Evolutionary conservation across 2,329 filamentous ascomycete species (phyloP).

Genomic region (Aspergillus hortae): DNA sequence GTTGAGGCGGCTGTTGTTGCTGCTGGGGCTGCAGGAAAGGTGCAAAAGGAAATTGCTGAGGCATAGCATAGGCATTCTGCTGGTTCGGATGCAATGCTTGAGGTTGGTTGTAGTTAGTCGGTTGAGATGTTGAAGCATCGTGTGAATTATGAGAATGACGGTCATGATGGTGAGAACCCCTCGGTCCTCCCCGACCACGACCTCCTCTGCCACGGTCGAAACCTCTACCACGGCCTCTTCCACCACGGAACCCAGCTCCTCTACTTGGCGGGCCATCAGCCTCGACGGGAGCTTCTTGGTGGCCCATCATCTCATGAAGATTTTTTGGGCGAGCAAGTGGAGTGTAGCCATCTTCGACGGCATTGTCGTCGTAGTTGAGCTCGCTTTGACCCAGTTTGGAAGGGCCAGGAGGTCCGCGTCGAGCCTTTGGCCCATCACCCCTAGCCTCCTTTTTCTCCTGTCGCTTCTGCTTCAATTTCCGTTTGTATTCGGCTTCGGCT

Average conservation of each 20-base stretch:
- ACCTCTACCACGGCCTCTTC: slow-evolving; percentile 46
- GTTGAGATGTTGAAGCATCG: slow-evolving; percentile 15
- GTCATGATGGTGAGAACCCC: slow-evolving; percentile 26
- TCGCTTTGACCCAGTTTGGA: slow-evolving; percentile 41
- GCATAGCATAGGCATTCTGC: slow-evolving; percentile 23
- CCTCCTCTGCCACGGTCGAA: slow-evolving; percentile 37
- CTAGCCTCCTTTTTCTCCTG: slow-evolving; percentile 51
- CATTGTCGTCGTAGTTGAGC: slow-evolving; percentile 66
- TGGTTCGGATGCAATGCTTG: slow-evolving; percentile 22
- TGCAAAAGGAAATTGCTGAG: slow-evolving; percentile 28
- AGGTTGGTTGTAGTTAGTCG: slow-evolving; percentile 16
- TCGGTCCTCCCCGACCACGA: slow-evolving; percentile 33
- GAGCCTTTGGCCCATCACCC: slow-evolving; percentile 37
- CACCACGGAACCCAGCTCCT: slow-evolving; percentile 41
- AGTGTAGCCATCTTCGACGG: slow-evolving; percentile 56
- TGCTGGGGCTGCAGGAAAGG: slow-evolving; percentile 13
- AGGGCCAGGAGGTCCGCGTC: slow-evolving; percentile 32
- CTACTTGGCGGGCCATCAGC: slow-evolving; percentile 24
- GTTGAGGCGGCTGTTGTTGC: slow-evolving; percentile 34
- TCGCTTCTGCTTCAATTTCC: slow-evolving; percentile 64
- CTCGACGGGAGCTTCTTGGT: slow-evolving; percentile 36
- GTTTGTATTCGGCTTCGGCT: slow-evolving; percentile 79
- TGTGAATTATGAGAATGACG: slow-evolving; percentile 25
- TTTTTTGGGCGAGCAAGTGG: slow-evolving; percentile 66
- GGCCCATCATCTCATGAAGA: slow-evolving; percentile 51